Conservation (phyloP, 2,329 filamentous ascomycete species). For the Parastagonospora nodorum region DNA sequence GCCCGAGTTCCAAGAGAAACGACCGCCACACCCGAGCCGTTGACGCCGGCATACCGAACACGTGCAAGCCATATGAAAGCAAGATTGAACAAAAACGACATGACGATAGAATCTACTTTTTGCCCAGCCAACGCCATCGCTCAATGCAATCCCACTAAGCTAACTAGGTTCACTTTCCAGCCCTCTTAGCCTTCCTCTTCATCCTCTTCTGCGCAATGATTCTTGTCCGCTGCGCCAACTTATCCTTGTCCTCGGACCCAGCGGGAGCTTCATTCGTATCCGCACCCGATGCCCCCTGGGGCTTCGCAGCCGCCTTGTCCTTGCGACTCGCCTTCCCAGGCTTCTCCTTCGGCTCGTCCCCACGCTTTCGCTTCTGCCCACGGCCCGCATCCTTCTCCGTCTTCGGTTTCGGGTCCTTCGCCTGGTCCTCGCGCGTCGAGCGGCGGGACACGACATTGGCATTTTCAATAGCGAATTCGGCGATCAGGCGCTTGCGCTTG, state of each 20-base stretch:
- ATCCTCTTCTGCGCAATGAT: slow-evolving; percentile 86
- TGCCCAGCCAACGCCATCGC: slow-evolving; percentile 12
- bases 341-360: slow-evolving; percentile 13
- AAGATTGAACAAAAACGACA: neutral
- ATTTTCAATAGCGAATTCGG: slow-evolving; percentile 98
- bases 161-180: no score
- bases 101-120: neutral
- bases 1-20: no score
- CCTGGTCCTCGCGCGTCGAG: slow-evolving; percentile 65
- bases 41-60: no score
- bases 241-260: slow-evolving; percentile 50
- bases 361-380: slow-evolving; percentile 48
- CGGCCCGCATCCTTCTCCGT: slow-evolving; percentile 19
- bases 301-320: slow-evolving; percentile 17
- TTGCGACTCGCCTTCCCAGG: slow-evolving; percentile 11
- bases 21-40: no score
- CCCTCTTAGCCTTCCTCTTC: slow-evolving; percentile 66
- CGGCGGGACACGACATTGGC: slow-evolving; percentile 90
- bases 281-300: slow-evolving; percentile 24
- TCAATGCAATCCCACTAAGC: no score
- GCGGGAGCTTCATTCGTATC: slow-evolving; percentile 13
- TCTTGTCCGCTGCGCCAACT: slow-evolving; percentile 67
- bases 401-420: slow-evolving; percentile 50
- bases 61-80: no score
- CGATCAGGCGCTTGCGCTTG: slow-evolving; percentile 86